These are phyloP conservation scores for Lentithecium fluviatile DNA, from an alignment of 495 filamentous ascomycete genomes.

Conservation along the genomic window DNA sequence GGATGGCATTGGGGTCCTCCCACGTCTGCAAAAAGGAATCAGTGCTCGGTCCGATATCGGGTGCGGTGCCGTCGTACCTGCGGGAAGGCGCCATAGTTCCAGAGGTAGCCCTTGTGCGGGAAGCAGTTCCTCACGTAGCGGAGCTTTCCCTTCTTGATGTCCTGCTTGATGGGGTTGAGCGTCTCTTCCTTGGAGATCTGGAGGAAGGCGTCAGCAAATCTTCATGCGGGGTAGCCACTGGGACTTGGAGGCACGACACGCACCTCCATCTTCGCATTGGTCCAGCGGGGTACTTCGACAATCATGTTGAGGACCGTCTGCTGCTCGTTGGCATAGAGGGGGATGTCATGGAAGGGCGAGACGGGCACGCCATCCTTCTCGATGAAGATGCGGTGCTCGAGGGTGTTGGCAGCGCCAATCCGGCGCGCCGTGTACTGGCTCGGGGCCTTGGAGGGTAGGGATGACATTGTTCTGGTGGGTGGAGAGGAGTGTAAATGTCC, in stretches of 20 bases:
- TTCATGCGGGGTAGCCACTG: neutral
- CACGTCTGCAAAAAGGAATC: constrained; percentile 67
- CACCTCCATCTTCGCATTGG: constrained; percentile 99
- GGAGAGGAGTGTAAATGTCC: constrained; percentile 29
- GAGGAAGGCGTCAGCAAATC: constrained; percentile 27
- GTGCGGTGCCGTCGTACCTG: constrained; percentile 59
- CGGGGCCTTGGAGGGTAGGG: constrained; percentile 49
- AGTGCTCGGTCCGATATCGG: constrained; percentile 30
- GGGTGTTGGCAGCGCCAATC: constrained; percentile 83
- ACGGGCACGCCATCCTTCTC: constrained; percentile 94
- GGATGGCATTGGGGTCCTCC: constrained; percentile 93
- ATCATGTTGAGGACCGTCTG: constrained; percentile 98
- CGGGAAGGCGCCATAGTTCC: constrained; percentile 99
- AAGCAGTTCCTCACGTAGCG: constrained; percentile 99
- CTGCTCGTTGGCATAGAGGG: constrained; percentile 91
- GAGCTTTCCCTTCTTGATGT: constrained; percentile 87
- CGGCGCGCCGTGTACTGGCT: constrained; percentile 71
- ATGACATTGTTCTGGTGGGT: constrained; percentile 43
- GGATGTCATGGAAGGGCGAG: constrained; percentile 98
- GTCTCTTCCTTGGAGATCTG: constrained; percentile 96
- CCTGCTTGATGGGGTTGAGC: constrained; percentile 96
- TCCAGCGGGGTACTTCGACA: constrained; percentile 98
- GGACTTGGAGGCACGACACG: constrained; percentile 23
- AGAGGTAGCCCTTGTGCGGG: constrained; percentile 99
- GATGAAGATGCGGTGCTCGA: constrained; percentile 96